Base-by-base conservation (phyloP, 768 basidiomycete genomes). In the Trametes elegans region DNA sequence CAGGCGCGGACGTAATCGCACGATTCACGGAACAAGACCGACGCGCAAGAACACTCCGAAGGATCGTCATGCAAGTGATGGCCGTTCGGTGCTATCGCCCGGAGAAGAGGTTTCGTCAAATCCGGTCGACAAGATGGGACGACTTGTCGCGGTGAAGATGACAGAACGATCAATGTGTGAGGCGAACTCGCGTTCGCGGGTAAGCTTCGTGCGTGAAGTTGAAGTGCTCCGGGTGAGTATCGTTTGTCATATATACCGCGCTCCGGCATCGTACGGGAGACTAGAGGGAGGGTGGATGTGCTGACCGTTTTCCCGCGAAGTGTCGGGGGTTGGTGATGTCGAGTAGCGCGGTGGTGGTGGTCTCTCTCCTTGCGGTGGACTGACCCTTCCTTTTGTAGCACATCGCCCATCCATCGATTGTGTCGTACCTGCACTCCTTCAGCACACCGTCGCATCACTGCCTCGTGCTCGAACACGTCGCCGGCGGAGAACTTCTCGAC, bases 401-500 rank as follows among this genome's bases (percentile, higher is more conserved):
- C 64, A 85, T 93, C 54, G 84, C 84, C 5, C 91, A 93, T 66
- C 89, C 90, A 0, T 84, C 84, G 38, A 88, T 94, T 60, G 84
- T 90, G 0, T 79, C 84, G 0, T 81, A 87, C 50, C 75, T 89
- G 7, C 77, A 83, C 27, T 82, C 85, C 50, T 83, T 93, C 67
- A 82, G 87, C 10, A 88, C 88, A 0, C 73, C 79, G 4, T 76
- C 83, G 0, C 84, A 90, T 65, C 88, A 93, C 66, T 82, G 88
- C 55, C 80, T 94, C 42, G 86, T 91, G 1, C 76, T 96, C 5
- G 90, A 90, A 23, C 83, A 84, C 63, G 69, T 91, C 3, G 72
- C 77, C 0, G 92, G 92, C 7, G 92, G 92, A 2, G 93, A 96
- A 69, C 77, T 94, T 13, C 83, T 94, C 57, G 82, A 85, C 7